Evolutionary conservation across 768 basidiomycete genomes (phyloP).

Genomic region (Phaeotremella fagi): DNA sequence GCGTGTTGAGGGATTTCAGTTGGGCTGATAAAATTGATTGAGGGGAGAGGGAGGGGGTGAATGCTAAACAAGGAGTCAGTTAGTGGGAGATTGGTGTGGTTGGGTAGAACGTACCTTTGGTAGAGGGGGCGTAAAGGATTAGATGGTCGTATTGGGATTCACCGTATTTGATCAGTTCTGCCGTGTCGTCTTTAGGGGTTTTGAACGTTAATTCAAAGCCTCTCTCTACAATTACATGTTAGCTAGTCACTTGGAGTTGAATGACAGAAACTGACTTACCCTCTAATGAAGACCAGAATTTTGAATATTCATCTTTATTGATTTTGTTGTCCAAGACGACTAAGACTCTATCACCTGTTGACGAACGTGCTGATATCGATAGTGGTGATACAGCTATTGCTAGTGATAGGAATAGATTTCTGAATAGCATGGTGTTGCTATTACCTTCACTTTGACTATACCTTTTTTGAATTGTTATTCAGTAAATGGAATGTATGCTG

Average conservation of each 20-base stretch:
- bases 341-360: conserved; percentile 55
- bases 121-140: conserved; percentile 76
- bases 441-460: no score
- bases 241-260: no score
- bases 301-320: conserved; percentile 65
- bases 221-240: conserved; percentile 54
- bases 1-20: conserved; percentile 63
- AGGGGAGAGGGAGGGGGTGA: conserved; percentile 73
- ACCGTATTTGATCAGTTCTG: conserved; percentile 64
- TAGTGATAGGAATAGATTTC: no score
- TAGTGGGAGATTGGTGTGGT: no score
- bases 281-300: conserved; percentile 74
- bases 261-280: conserved; percentile 56
- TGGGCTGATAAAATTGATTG: conserved; percentile 55
- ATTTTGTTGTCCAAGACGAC: conserved; percentile 73
- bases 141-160: conserved; percentile 76
- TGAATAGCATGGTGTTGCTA: no score
- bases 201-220: conserved; percentile 88
- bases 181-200: conserved; percentile 66
- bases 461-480: no score
- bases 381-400: no score
- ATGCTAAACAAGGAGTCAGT: conserved; percentile 54
- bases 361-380: conserved; percentile 23
- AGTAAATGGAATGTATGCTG: no score
- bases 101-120: conserved; percentile 63